These are phyloP conservation scores for Uronychia binucleata DNA, from an alignment of 73 alveolate genomes.

Conservation along the genomic window DNA sequence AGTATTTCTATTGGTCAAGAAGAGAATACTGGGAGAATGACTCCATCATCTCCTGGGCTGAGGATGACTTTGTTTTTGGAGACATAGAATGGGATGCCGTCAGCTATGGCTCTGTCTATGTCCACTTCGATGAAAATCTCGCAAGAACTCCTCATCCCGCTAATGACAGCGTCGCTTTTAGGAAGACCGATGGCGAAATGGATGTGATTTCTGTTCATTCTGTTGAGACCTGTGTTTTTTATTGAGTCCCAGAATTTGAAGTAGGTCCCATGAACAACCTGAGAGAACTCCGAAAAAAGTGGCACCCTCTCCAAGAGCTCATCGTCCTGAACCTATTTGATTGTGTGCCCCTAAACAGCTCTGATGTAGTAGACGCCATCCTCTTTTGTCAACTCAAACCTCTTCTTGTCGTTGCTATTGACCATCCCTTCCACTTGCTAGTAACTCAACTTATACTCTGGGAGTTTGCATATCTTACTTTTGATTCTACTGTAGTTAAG, in stretches of 20 bases:
- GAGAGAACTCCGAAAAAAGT: conserved; percentile 11
- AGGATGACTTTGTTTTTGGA: conserved; percentile 81
- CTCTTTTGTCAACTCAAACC: conserved; percentile 62
- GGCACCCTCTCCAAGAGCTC: conserved; percentile 62
- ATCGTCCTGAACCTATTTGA: conserved; percentile 71
- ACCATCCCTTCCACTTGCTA: conserved; percentile 55
- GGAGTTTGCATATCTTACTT: not conserved
- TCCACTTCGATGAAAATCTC: conserved; percentile 72
- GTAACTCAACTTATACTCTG: conserved; percentile 23
- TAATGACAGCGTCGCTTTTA: conserved; percentile 76
- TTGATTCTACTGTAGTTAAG: conserved; percentile 23
- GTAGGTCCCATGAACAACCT: conserved; percentile 86
- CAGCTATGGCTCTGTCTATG: conserved; percentile 64
- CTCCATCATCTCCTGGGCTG: conserved; percentile 77
- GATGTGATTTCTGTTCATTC: conserved; percentile 85
- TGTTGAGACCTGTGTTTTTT: conserved; percentile 64
- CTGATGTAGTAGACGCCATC: conserved; percentile 67
- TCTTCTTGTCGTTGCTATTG: conserved; percentile 74
- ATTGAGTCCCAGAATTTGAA: conserved; percentile 53
- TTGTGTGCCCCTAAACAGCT: conserved; percentile 88
- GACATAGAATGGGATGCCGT: conserved; percentile 75
- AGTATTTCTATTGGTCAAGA: conserved; percentile 42
- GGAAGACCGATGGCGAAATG: conserved; percentile 83
- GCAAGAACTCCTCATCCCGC: conserved; percentile 83
- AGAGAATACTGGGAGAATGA: conserved; percentile 57